phyloP scores from a whole-genome alignment of 768 basidiomycete species.

The Xerocomus potaroensis region DNA sequence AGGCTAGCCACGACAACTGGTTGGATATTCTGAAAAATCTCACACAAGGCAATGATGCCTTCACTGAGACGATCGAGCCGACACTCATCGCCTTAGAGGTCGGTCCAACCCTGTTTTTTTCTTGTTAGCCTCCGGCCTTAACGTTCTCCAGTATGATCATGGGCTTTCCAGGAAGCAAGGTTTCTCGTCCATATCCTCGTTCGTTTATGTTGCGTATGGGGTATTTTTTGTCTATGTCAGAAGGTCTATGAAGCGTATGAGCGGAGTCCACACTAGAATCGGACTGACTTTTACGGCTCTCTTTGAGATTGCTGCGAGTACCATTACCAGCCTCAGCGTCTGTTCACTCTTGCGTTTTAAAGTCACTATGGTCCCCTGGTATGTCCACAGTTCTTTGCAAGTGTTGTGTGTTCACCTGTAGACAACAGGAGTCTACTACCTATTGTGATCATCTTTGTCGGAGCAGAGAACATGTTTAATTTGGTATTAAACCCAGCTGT shows the following conservation, averaged over 20 bases:
- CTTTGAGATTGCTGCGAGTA: conserved; percentile 88
- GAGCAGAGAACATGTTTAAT: conserved; percentile 96
- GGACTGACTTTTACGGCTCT: conserved; percentile 92
- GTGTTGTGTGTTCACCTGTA: conserved; percentile 7
- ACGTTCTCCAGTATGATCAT: conserved; percentile 46
- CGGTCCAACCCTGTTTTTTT: conserved; percentile 15
- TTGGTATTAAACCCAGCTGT: conserved; percentile 50
- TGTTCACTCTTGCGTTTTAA: conserved; percentile 87
- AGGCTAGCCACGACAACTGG: conserved; percentile 62
- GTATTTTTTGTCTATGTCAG: conserved; percentile 73
- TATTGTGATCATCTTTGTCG: conserved; percentile 91
- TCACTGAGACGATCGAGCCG: conserved; percentile 40
- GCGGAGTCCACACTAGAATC: conserved; percentile 83
- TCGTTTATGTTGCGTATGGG: conserved; percentile 73
- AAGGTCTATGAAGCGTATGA: conserved; percentile 71
- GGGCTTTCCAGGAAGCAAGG: conserved; percentile 42
- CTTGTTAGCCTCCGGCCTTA: conserved; percentile 4
- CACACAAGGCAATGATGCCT: conserved; percentile 33
- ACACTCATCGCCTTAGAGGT: conserved; percentile 45
- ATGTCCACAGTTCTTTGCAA: conserved; percentile 22
- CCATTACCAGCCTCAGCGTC: conserved; percentile 90
- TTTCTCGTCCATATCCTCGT: conserved; percentile 61
- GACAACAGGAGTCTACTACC: conserved; percentile 75
- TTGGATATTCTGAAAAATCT: conserved; percentile 47
- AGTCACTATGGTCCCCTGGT: conserved; percentile 89